These are phyloP conservation scores for Xylariaceae sp. DNA, from an alignment of 2,329 filamentous ascomycete genomes.

Conservation along the genomic window DNA sequence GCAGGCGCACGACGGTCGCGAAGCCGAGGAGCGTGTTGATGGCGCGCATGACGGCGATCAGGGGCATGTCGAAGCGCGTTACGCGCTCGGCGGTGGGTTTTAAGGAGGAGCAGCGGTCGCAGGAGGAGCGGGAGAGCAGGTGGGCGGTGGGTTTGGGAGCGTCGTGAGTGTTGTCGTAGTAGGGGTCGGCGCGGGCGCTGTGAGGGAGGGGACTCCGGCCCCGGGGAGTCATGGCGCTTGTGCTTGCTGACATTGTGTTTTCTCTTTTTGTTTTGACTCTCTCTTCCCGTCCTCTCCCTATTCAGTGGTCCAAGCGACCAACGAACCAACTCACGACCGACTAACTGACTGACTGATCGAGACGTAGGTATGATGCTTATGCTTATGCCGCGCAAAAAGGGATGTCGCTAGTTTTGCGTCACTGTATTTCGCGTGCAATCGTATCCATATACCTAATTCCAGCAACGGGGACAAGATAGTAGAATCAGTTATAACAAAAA, in stretches of 20 bases:
- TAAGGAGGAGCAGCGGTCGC: not conserved
- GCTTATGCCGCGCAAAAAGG: not conserved
- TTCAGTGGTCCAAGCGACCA: not conserved
- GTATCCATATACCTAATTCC: no score
- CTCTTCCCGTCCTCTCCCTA: not conserved
- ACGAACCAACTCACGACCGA: not conserved
- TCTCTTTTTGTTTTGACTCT: not conserved
- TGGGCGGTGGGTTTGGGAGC: not conserved
- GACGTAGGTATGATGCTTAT: no score
- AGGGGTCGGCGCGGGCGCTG: not conserved
- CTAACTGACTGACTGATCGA: not conserved
- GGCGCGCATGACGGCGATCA: conserved; percentile 26
- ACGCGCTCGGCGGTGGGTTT: not conserved
- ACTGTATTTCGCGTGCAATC: not conserved
- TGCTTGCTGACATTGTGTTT: not conserved
- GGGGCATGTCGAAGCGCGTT: conserved; percentile 22
- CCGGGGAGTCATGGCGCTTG: conserved; percentile 1
- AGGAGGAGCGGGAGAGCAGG: not conserved
- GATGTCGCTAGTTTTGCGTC: not conserved
- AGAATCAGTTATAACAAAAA: not conserved
- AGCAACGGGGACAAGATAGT: not conserved
- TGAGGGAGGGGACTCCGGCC: conserved; percentile 3
- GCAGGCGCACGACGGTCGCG: conserved; percentile 26
- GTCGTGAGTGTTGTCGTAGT: not conserved
- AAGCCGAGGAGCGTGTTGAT: conserved; percentile 23